Percentiles rank a stretch among this genome's conserved stretches.
Evolutionary conservation across 1,284 basidiomycete species (phyloP).

Genomic region (Leucoagaricus sp.): DNA sequence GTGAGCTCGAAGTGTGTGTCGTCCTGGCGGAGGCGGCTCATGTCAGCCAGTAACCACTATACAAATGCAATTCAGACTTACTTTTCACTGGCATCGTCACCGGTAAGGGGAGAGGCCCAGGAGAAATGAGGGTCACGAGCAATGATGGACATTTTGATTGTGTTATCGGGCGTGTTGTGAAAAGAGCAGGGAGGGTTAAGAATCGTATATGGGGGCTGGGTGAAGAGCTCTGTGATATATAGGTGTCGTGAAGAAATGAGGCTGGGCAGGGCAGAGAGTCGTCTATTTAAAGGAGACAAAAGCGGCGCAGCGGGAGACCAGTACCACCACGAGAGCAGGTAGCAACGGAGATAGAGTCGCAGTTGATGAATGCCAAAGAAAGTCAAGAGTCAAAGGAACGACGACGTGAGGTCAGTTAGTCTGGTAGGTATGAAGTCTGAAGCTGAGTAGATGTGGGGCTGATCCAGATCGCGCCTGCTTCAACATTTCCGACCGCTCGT

Average conservation of each 20-base stretch:
- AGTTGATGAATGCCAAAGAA: slow-evolving; percentile 12
- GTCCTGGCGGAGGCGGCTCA: too few species aligned
- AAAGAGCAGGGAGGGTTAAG: background rate
- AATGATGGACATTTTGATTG: slow-evolving; percentile 21
- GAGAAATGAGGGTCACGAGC: slow-evolving; percentile 30
- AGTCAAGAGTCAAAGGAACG: slow-evolving; percentile 14
- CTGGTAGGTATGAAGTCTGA: slow-evolving; percentile 8
- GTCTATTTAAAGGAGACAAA: slow-evolving; percentile 8
- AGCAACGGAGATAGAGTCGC: slow-evolving; percentile 19
- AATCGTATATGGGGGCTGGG: background rate
- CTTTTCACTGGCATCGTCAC: slow-evolving; percentile 21
- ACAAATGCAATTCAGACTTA: too few species aligned
- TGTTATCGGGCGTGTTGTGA: background rate
- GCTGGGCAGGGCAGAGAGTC: background rate
- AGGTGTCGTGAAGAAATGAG: slow-evolving; percentile 1
- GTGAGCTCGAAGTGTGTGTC: background rate
- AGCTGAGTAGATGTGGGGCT: slow-evolving; percentile 16
- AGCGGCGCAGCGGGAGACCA: slow-evolving; percentile 19
- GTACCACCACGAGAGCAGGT: slow-evolving; percentile 20
- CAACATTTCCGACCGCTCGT: background rate
- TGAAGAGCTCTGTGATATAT: background rate
- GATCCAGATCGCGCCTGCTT: slow-evolving; percentile 25
- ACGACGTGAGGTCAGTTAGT: slow-evolving; percentile 2
- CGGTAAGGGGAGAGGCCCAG: slow-evolving; percentile 23
- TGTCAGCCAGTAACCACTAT: too few species aligned